Percentiles rank a stretch among this genome's conserved stretches.
Conservation (phyloP, 129 eudicot species). For the Saussurea involucrata region DNA sequence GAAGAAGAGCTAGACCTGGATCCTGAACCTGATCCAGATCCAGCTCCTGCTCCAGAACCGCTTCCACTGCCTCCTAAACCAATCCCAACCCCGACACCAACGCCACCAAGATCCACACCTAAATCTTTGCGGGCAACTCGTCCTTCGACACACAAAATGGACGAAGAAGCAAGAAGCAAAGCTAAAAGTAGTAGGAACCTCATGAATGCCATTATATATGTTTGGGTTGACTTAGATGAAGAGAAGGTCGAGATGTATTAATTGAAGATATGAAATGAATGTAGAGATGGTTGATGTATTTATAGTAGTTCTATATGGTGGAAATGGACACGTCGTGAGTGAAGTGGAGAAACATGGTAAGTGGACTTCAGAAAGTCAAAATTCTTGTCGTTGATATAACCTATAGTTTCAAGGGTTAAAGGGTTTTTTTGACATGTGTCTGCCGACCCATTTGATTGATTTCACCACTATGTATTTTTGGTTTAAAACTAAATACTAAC, state of each 20-base stretch:
- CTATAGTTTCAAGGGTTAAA: neutral
- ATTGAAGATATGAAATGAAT: neutral
- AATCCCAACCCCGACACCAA: conserved; percentile 51
- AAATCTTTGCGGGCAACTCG: conserved; percentile 58
- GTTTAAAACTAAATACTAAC: neutral
- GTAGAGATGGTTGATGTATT: conserved; percentile 20
- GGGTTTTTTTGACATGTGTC: conserved; percentile 21
- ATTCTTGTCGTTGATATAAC: conserved; percentile 20
- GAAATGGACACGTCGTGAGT: conserved; percentile 19
- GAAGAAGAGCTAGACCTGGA: conserved; percentile 49
- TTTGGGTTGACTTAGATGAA: neutral
- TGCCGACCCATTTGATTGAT: conserved; percentile 26
- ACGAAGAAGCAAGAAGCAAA: conserved; percentile 36
- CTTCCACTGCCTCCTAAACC: conserved; percentile 59
- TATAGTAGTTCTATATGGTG: conserved; percentile 32
- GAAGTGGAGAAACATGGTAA: conserved; percentile 16
- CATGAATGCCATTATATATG: conserved; percentile 23
- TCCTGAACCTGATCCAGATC: conserved; percentile 52
- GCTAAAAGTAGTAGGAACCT: conserved; percentile 17
- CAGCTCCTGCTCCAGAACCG: conserved; percentile 58
- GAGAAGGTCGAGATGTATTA: conserved; percentile 1
- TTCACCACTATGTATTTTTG: conserved; percentile 3
- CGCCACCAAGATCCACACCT: conserved; percentile 53
- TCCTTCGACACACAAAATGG: conserved; percentile 23
- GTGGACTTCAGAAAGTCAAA: conserved; percentile 20